Evolutionary conservation across 108 stramenopile species (phyloP), one percentile per base, ranked within the genome.

Genomic region (Cyclotella distinguenda): DNA sequence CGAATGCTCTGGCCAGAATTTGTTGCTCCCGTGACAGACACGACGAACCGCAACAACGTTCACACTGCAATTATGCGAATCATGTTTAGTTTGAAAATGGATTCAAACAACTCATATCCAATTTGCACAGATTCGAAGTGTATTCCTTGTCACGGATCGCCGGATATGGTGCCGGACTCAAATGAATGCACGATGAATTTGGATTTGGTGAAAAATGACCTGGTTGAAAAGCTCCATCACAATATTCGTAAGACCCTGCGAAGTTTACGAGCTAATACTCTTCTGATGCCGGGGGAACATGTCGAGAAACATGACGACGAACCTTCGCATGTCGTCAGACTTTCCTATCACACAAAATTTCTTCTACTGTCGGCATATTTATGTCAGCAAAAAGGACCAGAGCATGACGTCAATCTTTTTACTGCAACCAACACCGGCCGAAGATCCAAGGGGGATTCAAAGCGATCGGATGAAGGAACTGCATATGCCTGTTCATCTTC

Each of bases 331-430:
- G 59, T 59, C 33, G 51, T 36, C 45, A 61, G 65, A 43, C 67
- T 86, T n/a, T 74, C 87, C 0, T 86, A 79, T 51, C 48, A 78
- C 5, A 74, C 77, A 6, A 82, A 81, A 46, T 87, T 85, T 54
- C 31, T 90, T 31, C 68, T 88, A 2, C 50, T 90, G 13, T 74
- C 89, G 33, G 82, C 86, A 7, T 90, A 77, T 65, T 60, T 90
- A 13, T 90, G 89, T 44, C 89, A 90, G 53, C 64, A 84, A 49
- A 90, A 90, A 58, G 66, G 68, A 23, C 59, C 80, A 4, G 84
- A 88, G 23, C 68, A 72, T 18, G 89, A 90, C 32, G 44, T 50
- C 26, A 70, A 78, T 21, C 47, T 88, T 6, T 90, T 84, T 57
- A 83, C 86, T 10, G 65, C 63, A 28, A 64, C 74, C n/a, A 79